Evolutionary conservation across 441 rosid genomes (phyloP), one percentile per base, ranked within the genome.

Genomic region (Capsella rubella): DNA sequence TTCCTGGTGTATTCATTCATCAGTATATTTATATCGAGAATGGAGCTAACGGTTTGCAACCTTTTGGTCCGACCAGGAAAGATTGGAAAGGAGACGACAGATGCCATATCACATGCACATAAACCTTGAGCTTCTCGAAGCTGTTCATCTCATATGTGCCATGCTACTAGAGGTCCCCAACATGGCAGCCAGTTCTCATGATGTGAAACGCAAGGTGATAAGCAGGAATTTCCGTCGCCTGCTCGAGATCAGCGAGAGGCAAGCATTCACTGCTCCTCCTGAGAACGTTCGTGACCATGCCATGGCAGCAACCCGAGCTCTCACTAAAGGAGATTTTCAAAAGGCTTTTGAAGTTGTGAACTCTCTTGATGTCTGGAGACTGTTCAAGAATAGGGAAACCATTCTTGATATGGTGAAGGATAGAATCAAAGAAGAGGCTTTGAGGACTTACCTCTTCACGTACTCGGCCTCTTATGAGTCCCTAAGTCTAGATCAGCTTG

Each of bases 31-130:
- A 14, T 3, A 40, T 42, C 3, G 13, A 29, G 47, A 32, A 12
- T 47, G 10, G 7, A 59, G 18, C 53, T 51, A 32, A 60, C 42
- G 52, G 31, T 60, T 16, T 66, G 18, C 15, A 39, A 50, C 53
- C 21, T 59, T 39, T 58, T 74, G 67, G 53, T 62, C 58, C 16
- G 32, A 25, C 55, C 84, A 89, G 96, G 96, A 90, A 73, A 86
- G 94, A 69, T 28, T 87, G 80, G 96, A 89, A 61, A 86, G 92
- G 78, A 86, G 90, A 71, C 84, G 90, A 16, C 94, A 90, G 72
- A 87, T 90, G 96, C 96, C 93, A 37, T 89, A 89, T 66, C 96
- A 89, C 78, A 87, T 90, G 96, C 94, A 90, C 86, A 89, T 90
- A 57, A 90, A 89, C 80, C 92, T 90, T n/a, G 96, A 90, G 82